phyloP scores from a whole-genome alignment of 1,284 basidiomycete genomes.

The Boletus mariae region DNA sequence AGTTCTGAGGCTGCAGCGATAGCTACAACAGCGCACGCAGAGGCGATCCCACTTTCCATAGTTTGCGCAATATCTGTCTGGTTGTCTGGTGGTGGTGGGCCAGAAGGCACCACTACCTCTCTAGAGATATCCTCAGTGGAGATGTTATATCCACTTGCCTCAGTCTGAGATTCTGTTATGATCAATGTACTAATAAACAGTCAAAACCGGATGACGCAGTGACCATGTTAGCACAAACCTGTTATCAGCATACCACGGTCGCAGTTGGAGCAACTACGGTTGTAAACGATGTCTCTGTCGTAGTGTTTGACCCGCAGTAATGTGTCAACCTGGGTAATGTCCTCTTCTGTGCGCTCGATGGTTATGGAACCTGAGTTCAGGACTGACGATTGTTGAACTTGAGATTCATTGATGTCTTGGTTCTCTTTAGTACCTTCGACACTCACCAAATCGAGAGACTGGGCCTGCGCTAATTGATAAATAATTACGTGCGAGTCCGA shows the following conservation, averaged over 20 bases:
- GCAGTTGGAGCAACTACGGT: neutral
- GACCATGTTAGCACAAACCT: constrained; percentile 4
- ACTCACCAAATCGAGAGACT: neutral
- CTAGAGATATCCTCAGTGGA: neutral
- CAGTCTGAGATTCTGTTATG: neutral
- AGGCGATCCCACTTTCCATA: neutral
- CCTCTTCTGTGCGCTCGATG: too few relatives aligned
- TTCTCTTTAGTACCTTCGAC: neutral
- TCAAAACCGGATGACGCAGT: neutral
- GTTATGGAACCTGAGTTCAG: too few relatives aligned
- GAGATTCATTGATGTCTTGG: neutral
- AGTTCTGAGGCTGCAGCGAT: neutral
- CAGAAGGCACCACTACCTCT: too few relatives aligned
- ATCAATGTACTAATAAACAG: neutral
- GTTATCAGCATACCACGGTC: neutral
- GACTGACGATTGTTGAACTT: neutral
- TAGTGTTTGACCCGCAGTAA: too few relatives aligned
- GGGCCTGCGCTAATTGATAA: neutral
- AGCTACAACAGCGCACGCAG: neutral
- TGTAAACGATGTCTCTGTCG: too few relatives aligned
- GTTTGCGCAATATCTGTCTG: neutral
- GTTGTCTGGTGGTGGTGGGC: neutral
- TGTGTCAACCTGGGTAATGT: too few relatives aligned
- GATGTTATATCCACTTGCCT: neutral
- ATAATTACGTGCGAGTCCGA: neutral